Conservation (phyloP, 2,329 filamentous ascomycete species). For the Talaromyces albobiverticillius region DNA sequence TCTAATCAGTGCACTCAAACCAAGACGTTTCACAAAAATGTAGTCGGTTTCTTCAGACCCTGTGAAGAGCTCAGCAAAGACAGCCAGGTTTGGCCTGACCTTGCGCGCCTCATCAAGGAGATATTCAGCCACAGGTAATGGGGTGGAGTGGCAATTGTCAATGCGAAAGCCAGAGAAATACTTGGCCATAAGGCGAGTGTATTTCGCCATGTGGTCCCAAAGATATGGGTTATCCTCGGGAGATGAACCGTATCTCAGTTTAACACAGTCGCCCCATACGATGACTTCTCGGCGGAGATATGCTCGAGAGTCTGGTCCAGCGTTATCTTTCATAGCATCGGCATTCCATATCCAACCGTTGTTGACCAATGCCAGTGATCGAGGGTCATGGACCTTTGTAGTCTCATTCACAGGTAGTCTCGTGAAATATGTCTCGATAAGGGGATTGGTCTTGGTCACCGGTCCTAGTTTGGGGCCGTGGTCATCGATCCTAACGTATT, state of each 20-base stretch:
- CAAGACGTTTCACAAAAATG: conserved; percentile 88
- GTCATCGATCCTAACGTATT: conserved; percentile 90
- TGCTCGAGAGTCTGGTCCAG: conserved; percentile 82
- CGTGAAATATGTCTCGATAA: conserved; percentile 95
- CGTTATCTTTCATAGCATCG: conserved; percentile 90
- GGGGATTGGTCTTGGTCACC: conserved; percentile 71
- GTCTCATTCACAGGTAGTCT: conserved; percentile 74
- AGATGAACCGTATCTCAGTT: conserved; percentile 80
- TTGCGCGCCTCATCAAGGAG: conserved; percentile 90
- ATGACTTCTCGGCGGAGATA: conserved; percentile 96
- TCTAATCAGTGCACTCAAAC: conserved; percentile 85
- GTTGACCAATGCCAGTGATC: conserved; percentile 80
- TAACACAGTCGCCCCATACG: conserved; percentile 97
- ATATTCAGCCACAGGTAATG: conserved; percentile 89
- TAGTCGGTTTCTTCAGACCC: conserved; percentile 96
- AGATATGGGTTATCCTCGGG: conserved; percentile 86
- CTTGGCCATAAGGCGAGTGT: conserved; percentile 87
- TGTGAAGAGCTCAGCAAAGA: conserved; percentile 93
- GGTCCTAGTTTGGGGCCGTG: conserved; percentile 83
- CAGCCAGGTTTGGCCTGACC: conserved; percentile 81
- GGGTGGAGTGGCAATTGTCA: conserved; percentile 97
- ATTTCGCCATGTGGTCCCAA: conserved; percentile 94
- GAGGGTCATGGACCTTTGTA: conserved; percentile 72
- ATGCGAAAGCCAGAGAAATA: conserved; percentile 95
- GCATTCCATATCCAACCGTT: conserved; percentile 99